Evolutionary conservation across 768 basidiomycete species (phyloP).

Genomic region (Daedaleopsis sinensis): DNA sequence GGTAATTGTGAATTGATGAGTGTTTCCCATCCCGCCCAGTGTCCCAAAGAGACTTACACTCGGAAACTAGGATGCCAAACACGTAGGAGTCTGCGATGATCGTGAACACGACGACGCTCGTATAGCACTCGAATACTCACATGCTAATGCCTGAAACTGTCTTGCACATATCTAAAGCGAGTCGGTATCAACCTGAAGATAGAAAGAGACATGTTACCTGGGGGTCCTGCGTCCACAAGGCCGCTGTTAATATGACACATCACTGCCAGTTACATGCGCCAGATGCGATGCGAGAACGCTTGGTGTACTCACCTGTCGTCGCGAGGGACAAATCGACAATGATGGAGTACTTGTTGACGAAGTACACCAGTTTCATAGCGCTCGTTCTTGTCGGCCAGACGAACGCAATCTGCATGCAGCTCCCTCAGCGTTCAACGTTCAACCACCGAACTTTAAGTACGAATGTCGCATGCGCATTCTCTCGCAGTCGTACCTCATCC

Average conservation of each 20-base stretch:
- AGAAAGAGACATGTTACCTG: not conserved
- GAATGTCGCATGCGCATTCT: too few species aligned
- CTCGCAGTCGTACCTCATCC: too few species aligned
- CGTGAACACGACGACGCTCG: not conserved
- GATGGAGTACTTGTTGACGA: slow-evolving; percentile 9
- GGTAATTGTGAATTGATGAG: not conserved
- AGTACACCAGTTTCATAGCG: slow-evolving; percentile 10
- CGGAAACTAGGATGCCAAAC: not conserved
- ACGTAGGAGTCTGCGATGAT: not conserved
- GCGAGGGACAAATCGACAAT: not conserved
- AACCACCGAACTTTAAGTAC: too few species aligned
- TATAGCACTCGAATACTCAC: not conserved
- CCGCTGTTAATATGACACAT: not conserved
- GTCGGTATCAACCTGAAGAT: not conserved
- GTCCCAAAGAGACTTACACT: not conserved
- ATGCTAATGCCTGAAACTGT: not conserved
- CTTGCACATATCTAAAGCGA: not conserved
- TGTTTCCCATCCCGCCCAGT: not conserved
- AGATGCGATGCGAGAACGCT: not conserved
- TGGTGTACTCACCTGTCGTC: not conserved
- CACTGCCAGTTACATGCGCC: not conserved
- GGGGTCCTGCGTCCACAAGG: not conserved
- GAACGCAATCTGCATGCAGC: slow-evolving; percentile 1
- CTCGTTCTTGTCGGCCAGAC: slow-evolving; percentile 4
- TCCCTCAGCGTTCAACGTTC: too few species aligned